Evolutionary conservation across 495 filamentous ascomycete species (phyloP), one percentile per base, ranked within the genome.

Genomic region (Podospora pseudoanserina): DNA sequence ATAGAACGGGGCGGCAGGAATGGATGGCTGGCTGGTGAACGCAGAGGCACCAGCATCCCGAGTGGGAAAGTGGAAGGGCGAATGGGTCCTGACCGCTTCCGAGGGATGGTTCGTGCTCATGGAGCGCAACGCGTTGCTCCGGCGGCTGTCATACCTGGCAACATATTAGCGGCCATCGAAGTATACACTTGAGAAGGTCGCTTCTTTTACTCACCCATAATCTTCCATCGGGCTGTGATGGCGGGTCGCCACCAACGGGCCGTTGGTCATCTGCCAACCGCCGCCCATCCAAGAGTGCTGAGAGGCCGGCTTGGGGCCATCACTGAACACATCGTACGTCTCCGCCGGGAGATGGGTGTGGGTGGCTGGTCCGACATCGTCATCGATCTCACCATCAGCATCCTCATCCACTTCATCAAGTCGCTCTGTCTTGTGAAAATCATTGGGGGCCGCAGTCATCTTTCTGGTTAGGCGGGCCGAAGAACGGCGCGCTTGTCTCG

Each of bases 81-180:
- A 26, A 58, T 58, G 55, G 23, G n/a, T 58, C 55, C 18, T 58
- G 55, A 58, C n/a, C n/a, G 55, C 6, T 20, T 26, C 11, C 55
- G 23, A 20, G 16, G 55, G 23, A 13, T 58, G 55, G 55, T 58
- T 58, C 55, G 55, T 26, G 23, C 55, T 58, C 55, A 58, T 26
- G 1, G 55, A 9, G 6, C 55, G 55, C 55, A 58, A 26, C 3
- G 23, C 18, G 6, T 19, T 58, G 55, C 55, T 58, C 6, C 55
- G 55, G 55, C 55, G 55, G 55, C n/a, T 19, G n/a, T 58, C 55
- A 26, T 20, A 58, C 55, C 55, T 58, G 55, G 23, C 55, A 58
- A 20, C 55, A 26, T 19, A 19, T 58, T 23, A 58, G 55, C 55
- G 23, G 13, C 55, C 55, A 58, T 20, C 4, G 54, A 32, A 32